A percentile compares a stretch with the other conserved stretches of the same genome.
Conservation (phyloP, 2,329 filamentous ascomycete species). For the Fusarium tuaranense region DNA sequence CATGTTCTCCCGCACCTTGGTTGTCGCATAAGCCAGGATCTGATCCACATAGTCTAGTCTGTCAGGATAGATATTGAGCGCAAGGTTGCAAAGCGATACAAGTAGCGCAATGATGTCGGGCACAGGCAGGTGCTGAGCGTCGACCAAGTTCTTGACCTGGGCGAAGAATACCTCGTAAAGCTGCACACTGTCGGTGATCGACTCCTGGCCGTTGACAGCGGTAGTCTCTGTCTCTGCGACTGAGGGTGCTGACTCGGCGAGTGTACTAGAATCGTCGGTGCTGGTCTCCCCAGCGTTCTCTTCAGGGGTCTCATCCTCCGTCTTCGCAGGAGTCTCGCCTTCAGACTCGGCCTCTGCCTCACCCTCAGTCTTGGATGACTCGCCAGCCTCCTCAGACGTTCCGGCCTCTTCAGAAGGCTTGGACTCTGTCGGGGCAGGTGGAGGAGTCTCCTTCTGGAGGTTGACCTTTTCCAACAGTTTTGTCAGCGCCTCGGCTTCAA, state of each 20-base stretch:
- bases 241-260: slow-evolving; percentile 52
- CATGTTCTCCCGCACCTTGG: slow-evolving; percentile 87
- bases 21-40: slow-evolving; percentile 86
- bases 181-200: slow-evolving; percentile 75
- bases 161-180: slow-evolving; percentile 98
- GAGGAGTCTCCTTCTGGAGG: slow-evolving; percentile 67
- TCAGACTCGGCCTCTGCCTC: slow-evolving; percentile 37
- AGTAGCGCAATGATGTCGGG: slow-evolving; percentile 94
- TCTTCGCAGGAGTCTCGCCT: slow-evolving; percentile 21
- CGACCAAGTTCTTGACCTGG: slow-evolving; percentile 93
- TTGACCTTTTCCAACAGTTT: slow-evolving; percentile 83
- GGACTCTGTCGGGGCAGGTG: slow-evolving; percentile 27
- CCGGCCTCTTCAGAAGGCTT: slow-evolving; percentile 36
- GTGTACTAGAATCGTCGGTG: slow-evolving; percentile 47
- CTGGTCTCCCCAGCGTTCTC: slow-evolving; percentile 35
- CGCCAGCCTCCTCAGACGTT: slow-evolving; percentile 45
- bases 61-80: slow-evolving; percentile 95
- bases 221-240: slow-evolving; percentile 61
- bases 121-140: slow-evolving; percentile 89
- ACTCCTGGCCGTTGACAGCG: slow-evolving; percentile 59
- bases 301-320: slow-evolving; percentile 30
- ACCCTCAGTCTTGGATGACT: slow-evolving; percentile 49
- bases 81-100: slow-evolving; percentile 93
- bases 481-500: slow-evolving; percentile 86
- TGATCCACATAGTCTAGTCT: slow-evolving; percentile 95